These are phyloP conservation scores for Pseudocercospora eumusae DNA, from an alignment of 2,329 filamentous ascomycete genomes.

Conservation along the genomic window DNA sequence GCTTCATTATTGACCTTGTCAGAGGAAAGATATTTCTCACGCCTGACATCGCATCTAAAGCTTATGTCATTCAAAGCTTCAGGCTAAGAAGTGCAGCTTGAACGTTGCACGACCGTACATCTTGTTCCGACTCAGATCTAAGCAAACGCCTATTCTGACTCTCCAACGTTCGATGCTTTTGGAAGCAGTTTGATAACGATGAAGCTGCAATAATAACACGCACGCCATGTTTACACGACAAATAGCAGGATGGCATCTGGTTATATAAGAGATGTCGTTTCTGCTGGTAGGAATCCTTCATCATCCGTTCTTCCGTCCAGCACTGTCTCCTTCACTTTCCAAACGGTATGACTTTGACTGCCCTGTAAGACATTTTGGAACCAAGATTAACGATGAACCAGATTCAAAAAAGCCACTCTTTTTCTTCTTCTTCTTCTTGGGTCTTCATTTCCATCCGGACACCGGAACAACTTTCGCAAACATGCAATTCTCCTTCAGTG, in stretches of 20 bases:
- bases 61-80: neutral
- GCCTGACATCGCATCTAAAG: neutral
- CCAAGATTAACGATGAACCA: neutral
- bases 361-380: neutral
- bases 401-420: neutral
- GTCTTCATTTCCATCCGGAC: neutral
- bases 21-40: too few species aligned
- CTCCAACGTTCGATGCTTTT: slow-evolving; percentile 7
- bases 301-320: neutral
- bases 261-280: neutral
- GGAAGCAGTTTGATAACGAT: slow-evolving; percentile 6
- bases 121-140: slow-evolving; percentile 3
- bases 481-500: slow-evolving; percentile 3
- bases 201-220: neutral
- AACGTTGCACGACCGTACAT: neutral
- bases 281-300: neutral
- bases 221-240: neutral
- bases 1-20: too few species aligned
- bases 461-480: neutral
- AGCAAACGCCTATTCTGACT: slow-evolving; percentile 1
- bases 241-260: neutral
- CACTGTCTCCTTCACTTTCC: neutral
- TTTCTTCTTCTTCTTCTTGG: too few species aligned
- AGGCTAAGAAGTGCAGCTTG: neutral
- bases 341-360: neutral